Evolutionary conservation across 305 asterid genomes (phyloP).

Genomic region (Rubia balearica): DNA sequence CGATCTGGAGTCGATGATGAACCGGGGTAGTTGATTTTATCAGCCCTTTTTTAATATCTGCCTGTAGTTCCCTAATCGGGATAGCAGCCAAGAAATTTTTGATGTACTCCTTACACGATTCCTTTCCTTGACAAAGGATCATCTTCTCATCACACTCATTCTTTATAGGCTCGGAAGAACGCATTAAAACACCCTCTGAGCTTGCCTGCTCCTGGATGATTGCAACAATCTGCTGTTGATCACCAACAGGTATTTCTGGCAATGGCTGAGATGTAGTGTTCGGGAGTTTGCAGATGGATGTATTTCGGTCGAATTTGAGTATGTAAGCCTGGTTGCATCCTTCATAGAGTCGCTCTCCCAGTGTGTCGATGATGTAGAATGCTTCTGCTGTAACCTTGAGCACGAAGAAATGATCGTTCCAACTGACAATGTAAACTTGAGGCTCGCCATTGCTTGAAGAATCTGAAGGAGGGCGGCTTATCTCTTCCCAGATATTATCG

Average conservation of each 20-base stretch:
- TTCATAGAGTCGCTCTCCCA: slow-evolving; percentile 88
- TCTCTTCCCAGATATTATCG: slow-evolving; percentile 92
- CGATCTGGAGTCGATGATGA: slow-evolving; percentile 90
- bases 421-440: slow-evolving; percentile 73
- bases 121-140: slow-evolving; percentile 68
- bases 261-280: slow-evolving; percentile 22
- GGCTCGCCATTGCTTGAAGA: slow-evolving; percentile 26
- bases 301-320: slow-evolving; percentile 61
- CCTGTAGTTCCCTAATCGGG: slow-evolving; percentile 81
- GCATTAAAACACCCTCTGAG: slow-evolving; percentile 24
- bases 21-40: slow-evolving; percentile 45
- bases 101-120: slow-evolving; percentile 82
- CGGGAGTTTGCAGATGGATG: slow-evolving; percentile 47
- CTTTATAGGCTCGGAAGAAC: slow-evolving; percentile 28
- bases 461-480: slow-evolving; percentile 32
- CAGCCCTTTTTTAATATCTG: slow-evolving; percentile 77
- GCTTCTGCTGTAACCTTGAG: slow-evolving; percentile 77
- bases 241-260: slow-evolving; percentile 38
- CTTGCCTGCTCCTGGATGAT: slow-evolving; percentile 18
- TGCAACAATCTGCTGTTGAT: slow-evolving; percentile 20
- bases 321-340: slow-evolving; percentile 93
- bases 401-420: slow-evolving; percentile 95
- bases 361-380: slow-evolving; percentile 78
- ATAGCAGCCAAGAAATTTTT: slow-evolving; percentile 92
- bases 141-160: slow-evolving; percentile 35